These are phyloP conservation scores for Boletus patriciae DNA, from an alignment of 768 basidiomycete genomes.

Conservation along the genomic window DNA sequence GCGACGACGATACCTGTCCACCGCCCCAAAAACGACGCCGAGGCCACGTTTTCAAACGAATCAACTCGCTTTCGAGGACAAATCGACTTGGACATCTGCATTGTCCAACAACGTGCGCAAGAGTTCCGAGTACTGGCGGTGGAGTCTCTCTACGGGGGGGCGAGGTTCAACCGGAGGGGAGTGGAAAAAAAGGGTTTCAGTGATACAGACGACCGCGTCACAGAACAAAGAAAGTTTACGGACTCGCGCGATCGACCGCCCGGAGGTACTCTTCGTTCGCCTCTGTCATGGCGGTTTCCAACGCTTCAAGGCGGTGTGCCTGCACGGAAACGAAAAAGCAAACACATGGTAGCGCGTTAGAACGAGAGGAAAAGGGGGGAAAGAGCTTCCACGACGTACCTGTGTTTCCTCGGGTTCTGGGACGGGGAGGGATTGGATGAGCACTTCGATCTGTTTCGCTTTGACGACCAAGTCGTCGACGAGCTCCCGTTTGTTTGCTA, in stretches of 20 bases:
- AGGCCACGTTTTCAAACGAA: neutral
- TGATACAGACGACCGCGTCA: neutral
- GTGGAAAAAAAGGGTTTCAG: neutral
- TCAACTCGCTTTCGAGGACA: conserved; percentile 8
- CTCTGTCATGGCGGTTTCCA: conserved; percentile 68
- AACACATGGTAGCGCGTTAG: too few relatives aligned
- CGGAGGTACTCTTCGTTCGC: conserved; percentile 76
- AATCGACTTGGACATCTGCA: conserved; percentile 41
- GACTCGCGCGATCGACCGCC: conserved; percentile 76
- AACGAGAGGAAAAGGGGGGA: neutral
- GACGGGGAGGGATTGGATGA: conserved; percentile 76
- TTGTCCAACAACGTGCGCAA: conserved; percentile 57
- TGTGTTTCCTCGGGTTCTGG: conserved; percentile 79
- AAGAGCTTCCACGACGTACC: conserved; percentile 29
- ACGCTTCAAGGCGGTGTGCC: conserved; percentile 62
- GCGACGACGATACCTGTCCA: neutral
- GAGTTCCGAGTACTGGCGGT: conserved; percentile 58
- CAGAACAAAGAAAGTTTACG: conserved; percentile 28
- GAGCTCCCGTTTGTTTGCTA: conserved; percentile 84
- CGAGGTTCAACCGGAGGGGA: neutral
- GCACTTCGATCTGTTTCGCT: conserved; percentile 85
- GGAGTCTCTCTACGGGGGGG: conserved; percentile 49
- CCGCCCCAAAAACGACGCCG: neutral
- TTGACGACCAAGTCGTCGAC: conserved; percentile 81
- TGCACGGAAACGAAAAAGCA: conserved; percentile 23